Percentiles rank a stretch among this genome's conserved stretches.
Conservation (phyloP, 192 early-diverging fungal genomes). For the Podila minutissima region DNA sequence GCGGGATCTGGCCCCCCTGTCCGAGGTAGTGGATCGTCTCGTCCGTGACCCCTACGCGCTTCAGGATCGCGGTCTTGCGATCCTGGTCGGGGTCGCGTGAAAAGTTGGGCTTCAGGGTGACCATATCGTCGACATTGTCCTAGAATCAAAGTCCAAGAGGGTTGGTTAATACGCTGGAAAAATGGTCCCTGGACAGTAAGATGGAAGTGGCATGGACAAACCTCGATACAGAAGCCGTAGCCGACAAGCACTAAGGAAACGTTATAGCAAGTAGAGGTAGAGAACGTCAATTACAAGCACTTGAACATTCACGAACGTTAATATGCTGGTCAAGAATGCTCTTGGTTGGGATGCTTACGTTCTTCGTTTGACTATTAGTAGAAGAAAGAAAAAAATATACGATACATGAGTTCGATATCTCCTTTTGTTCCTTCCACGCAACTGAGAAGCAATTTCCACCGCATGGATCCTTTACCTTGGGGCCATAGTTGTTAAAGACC, state of each 20-base stretch:
- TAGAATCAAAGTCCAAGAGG: not conserved
- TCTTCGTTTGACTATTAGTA: constrained; percentile 71
- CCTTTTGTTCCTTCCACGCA: too few species aligned
- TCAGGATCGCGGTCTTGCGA: constrained; percentile 58
- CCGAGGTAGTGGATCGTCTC: constrained; percentile 60
- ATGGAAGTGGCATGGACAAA: constrained; percentile 1
- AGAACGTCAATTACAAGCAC: not conserved
- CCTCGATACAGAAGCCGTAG: constrained; percentile 73
- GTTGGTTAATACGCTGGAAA: not conserved
- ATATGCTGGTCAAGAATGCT: not conserved
- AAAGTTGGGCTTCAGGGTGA: constrained; percentile 70
- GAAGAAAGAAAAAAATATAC: not conserved
- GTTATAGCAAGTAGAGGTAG: not conserved
- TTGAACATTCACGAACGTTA: not conserved
- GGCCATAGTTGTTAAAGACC: constrained; percentile 75
- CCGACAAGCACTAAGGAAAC: constrained; percentile 60
- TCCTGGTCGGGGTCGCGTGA: constrained; percentile 59
- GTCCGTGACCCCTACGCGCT: constrained; percentile 35
- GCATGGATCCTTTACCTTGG: constrained; percentile 64
- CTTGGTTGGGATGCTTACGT: constrained; percentile 42
- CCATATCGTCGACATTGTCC: constrained; percentile 64
- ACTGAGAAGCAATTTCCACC: not conserved
- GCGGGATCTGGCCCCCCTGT: constrained; percentile 49
- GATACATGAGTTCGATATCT: not conserved
- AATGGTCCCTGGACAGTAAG: not conserved